Base-by-base conservation (phyloP, 2,329 filamentous ascomycete species). In the Curvularia sp. region DNA sequence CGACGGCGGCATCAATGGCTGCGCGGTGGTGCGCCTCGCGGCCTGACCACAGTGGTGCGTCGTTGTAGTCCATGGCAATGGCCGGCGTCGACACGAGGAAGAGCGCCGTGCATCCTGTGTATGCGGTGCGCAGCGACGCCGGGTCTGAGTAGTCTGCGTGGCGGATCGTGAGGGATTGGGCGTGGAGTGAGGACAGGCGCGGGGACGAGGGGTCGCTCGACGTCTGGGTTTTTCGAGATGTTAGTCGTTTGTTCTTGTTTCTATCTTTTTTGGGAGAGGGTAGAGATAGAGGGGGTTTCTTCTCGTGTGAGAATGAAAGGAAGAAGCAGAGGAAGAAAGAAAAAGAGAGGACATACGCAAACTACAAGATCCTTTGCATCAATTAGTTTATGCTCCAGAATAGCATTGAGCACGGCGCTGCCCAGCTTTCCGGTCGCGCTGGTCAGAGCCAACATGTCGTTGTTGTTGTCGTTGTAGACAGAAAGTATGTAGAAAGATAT, bases 351-450 rank as follows among this genome's bases (percentile, higher is more conserved):
- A 61, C 70, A 3, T 68, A 75, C 74, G 57, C 74, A 75, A 28
- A 76, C 71, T 21, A 80, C 69, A 28, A 82, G 77, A 5, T 79
- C 62, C 2, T 66, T 57, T 2, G 76, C 63, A 9, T 75, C 63
- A 42, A 80, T 61, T 27, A 81, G 74, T 4, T 76, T 70, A 63
- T 80, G 71, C 6, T 77, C 65, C n/a, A 81, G 73, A 21, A 82
- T 73, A 36, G 79, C 73, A 25, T 65, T 66, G 23, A 82, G 71
- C 18, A 80, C 80, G 10, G 79, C 79, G 42, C 74, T 74, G 55
- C 80, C 80, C 8, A 82, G 73, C 59, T 81, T 81, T 49, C 80
- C 80, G 15, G 78, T 80, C 49, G 80, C 77, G 49, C 78, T 78
- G 46, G 78, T 78, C 51, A 82, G 77, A 21, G 76, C 78, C 47